Percentiles rank a stretch among this genome's conserved stretches.
These are phyloP conservation scores for Ophiostoma ips DNA, from an alignment of 2,329 filamentous ascomycete species.

Conservation along the genomic window DNA sequence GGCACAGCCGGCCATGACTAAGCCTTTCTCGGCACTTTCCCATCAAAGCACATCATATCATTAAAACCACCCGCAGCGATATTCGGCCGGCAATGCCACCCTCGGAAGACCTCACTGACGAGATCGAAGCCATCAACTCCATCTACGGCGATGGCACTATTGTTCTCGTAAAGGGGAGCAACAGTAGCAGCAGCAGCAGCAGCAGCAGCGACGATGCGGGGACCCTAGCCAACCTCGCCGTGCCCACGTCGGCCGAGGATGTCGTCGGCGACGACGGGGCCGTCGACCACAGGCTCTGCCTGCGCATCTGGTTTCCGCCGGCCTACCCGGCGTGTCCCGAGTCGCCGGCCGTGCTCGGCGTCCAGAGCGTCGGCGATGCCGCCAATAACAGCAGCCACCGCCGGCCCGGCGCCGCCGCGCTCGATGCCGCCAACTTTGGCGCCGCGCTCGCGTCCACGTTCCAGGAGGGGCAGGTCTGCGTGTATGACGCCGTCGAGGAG, in stretches of 20 bases:
- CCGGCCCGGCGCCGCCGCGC: conserved; percentile 56
- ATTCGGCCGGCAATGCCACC: conserved; percentile 8
- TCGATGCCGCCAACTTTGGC: conserved; percentile 55
- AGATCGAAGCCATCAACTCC: conserved; percentile 70
- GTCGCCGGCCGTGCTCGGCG: conserved; percentile 61
- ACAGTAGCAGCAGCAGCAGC: conserved; percentile 10
- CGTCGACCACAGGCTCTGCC: conserved; percentile 31
- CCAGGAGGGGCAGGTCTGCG: conserved; percentile 60
- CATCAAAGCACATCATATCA: no score
- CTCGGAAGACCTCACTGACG: conserved; percentile 51
- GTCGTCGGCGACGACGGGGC: conserved; percentile 16
- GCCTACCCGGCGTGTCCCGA: conserved; percentile 53
- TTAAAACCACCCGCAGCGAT: background rate
- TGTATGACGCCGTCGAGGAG: conserved; percentile 85
- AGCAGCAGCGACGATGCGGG: conserved; percentile 13
- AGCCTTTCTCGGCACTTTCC: no score
- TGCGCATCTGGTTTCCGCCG: conserved; percentile 53
- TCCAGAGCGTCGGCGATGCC: conserved; percentile 58
- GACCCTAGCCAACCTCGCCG: conserved; percentile 42
- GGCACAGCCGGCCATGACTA: no score
- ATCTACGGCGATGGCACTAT: conserved; percentile 65
- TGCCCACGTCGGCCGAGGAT: conserved; percentile 38
- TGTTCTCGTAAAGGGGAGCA: conserved; percentile 19
- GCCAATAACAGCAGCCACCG: conserved; percentile 20
- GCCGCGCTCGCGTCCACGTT: conserved; percentile 55